These are phyloP conservation scores for Blastomyces parvus DNA, from an alignment of 2,329 filamentous ascomycete genomes.

Conservation along the genomic window DNA sequence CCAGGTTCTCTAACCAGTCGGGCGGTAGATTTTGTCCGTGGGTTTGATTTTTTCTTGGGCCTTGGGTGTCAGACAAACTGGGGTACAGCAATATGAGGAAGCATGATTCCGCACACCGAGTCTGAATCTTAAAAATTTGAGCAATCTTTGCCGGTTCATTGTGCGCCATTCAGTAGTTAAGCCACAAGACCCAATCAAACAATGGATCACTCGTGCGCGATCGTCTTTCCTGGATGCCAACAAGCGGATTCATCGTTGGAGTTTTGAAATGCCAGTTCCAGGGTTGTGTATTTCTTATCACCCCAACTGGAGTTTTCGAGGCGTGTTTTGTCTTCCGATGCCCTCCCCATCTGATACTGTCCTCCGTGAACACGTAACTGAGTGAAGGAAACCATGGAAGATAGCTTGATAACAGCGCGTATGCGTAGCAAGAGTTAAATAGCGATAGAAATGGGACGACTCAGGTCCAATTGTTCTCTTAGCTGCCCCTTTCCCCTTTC, in stretches of 20 bases:
- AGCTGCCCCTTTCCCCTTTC: neutral
- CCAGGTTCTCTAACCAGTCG: neutral
- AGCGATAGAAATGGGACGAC: neutral
- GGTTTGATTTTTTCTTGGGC: neutral
- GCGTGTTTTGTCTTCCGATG: neutral
- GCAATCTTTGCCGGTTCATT: neutral
- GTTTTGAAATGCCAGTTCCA: neutral
- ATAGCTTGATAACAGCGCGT: neutral
- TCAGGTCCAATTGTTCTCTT: neutral
- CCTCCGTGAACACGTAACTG: neutral
- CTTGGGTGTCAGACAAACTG: neutral
- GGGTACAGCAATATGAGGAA: neutral
- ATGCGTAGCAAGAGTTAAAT: neutral
- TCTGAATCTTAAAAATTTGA: neutral
- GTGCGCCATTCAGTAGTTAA: neutral
- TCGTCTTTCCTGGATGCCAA: neutral
- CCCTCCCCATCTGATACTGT: neutral
- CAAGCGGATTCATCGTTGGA: neutral
- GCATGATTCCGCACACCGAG: neutral
- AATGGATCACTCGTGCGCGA: neutral
- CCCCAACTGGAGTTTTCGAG: no score
- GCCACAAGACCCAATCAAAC: neutral
- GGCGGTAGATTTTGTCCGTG: neutral
- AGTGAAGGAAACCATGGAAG: neutral
- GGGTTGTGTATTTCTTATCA: neutral